These are phyloP conservation scores for Cladosporium austrohemisphaericum DNA, from an alignment of 2,329 filamentous ascomycete genomes.

Conservation along the genomic window DNA sequence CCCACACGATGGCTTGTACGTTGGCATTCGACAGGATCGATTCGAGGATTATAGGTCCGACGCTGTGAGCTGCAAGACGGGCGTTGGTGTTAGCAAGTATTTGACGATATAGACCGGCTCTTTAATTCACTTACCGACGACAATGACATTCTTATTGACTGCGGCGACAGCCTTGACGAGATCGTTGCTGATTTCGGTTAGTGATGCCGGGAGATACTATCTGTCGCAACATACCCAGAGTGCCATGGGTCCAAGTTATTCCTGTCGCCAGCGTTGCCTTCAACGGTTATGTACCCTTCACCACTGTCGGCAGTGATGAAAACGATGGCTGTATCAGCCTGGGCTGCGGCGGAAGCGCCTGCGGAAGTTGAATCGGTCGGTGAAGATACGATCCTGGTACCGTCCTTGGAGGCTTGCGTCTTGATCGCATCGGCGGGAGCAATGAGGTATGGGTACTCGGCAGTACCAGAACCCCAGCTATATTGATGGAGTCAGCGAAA, in stretches of 20 bases:
- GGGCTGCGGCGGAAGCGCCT: conserved; percentile 6
- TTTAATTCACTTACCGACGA: conserved; percentile 2
- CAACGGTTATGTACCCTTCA: conserved; percentile 44
- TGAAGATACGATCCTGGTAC: conserved; percentile 30
- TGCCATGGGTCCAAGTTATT: conserved; percentile 42
- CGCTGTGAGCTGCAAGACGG: conserved; percentile 45
- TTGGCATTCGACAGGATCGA: conserved; percentile 41
- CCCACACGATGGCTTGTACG: conserved; percentile 41
- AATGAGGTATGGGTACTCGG: conserved; percentile 37
- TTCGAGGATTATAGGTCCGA: conserved; percentile 40
- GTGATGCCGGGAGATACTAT: not conserved
- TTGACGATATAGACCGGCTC: no score
- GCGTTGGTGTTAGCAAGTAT: not conserved
- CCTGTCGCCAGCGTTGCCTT: conserved; percentile 43
- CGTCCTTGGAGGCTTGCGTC: conserved; percentile 25
- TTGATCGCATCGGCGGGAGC: conserved; percentile 43
- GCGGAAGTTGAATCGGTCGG: conserved; percentile 30
- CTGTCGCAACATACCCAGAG: conserved; percentile 18
- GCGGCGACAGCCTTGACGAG: conserved; percentile 41
- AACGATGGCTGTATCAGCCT: conserved; percentile 48
- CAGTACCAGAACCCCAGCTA: conserved; percentile 39
- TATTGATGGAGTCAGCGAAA: not conserved
- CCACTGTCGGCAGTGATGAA: conserved; percentile 55
- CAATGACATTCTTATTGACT: conserved; percentile 14
- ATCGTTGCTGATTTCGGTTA: conserved; percentile 17